Evolutionary conservation across 176 grass and related monocot species (phyloP).

Genomic region (Zoysia pacifica): DNA sequence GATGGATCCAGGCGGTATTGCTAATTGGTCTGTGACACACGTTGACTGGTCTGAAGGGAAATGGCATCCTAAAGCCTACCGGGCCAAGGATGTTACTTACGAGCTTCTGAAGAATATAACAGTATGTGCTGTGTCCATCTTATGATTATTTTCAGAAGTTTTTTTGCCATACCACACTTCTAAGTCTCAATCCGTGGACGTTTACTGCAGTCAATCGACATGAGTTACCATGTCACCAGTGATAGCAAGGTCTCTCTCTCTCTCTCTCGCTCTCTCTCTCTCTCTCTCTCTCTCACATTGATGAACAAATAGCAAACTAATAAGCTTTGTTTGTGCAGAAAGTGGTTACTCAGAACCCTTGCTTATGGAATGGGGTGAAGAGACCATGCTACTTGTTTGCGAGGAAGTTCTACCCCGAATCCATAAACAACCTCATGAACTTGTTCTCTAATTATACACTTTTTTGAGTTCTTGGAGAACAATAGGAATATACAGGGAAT

Average conservation of each 20-base stretch:
- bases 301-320: slow-evolving; percentile 1
- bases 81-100: slow-evolving; percentile 71
- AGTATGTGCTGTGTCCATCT: slow-evolving; percentile 48
- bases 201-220: slow-evolving; percentile 79
- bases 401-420: slow-evolving; percentile 72
- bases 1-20: slow-evolving; percentile 82
- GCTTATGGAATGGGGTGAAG: slow-evolving; percentile 69
- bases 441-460: slow-evolving; percentile 60
- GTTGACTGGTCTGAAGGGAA: slow-evolving; percentile 99
- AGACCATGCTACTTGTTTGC: slow-evolving; percentile 74
- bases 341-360: slow-evolving; percentile 53
- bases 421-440: slow-evolving; percentile 57
- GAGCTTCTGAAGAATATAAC: slow-evolving; percentile 86
- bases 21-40: slow-evolving; percentile 95
- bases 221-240: slow-evolving; percentile 83
- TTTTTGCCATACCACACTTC: not conserved
- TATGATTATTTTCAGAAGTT: not conserved
- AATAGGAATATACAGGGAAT: slow-evolving; percentile 33
- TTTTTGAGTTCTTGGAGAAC: slow-evolving; percentile 42
- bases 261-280: not conserved
- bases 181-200: slow-evolving; percentile 19
- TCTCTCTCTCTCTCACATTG: not conserved
- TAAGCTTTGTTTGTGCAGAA: slow-evolving; percentile 42
- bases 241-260: slow-evolving; percentile 57
- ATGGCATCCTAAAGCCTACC: slow-evolving; percentile 96